These are phyloP conservation scores for Parathielavia hyrcaniae DNA, from an alignment of 495 filamentous ascomycete genomes.

Conservation along the genomic window DNA sequence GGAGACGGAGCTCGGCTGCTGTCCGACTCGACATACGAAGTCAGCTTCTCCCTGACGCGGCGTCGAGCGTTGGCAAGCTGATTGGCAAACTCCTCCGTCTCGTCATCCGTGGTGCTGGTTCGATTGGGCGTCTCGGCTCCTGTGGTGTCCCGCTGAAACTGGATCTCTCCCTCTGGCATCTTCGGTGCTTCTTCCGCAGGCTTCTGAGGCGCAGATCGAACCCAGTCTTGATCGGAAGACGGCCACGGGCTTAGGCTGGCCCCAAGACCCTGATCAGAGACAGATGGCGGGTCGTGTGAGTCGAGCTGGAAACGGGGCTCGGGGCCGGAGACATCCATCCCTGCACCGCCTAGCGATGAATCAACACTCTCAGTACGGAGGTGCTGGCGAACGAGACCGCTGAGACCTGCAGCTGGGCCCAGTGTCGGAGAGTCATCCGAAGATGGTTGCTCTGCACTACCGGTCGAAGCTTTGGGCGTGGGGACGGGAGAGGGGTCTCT, in stretches of 20 bases:
- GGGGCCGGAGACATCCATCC: constrained; percentile 26
- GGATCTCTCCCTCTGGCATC: constrained; percentile 10
- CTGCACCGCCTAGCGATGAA: constrained; percentile 63
- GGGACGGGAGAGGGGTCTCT: constrained; percentile 24
- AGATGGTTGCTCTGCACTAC: constrained; percentile 28
- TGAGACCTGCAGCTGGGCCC: constrained; percentile 62
- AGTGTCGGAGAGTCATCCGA: constrained; percentile 73
- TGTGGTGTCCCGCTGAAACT: constrained; percentile 26
- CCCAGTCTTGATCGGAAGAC: constrained; percentile 45
- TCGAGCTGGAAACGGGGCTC: constrained; percentile 39
- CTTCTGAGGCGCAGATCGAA: constrained; percentile 32
- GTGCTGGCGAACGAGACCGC: constrained; percentile 78
- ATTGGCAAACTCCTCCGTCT: constrained; percentile 69
- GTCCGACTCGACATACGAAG: constrained; percentile 62
- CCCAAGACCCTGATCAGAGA: constrained; percentile 23
- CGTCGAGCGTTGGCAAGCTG: constrained; percentile 72
- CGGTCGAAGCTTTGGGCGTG: constrained; percentile 17
- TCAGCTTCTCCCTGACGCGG: constrained; percentile 75
- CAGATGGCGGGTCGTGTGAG: constrained; percentile 14
- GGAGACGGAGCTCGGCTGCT: constrained; percentile 48
- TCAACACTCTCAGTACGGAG: constrained; percentile 73
- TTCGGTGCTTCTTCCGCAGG: constrained; percentile 24
- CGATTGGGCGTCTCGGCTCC: constrained; percentile 26
- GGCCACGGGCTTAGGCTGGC: constrained; percentile 50
- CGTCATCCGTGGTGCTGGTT: constrained; percentile 41